Evolutionary conservation across 2,329 filamentous ascomycete genomes (phyloP), one percentile per base, ranked within the genome.

Genomic region (Bipolaris cookei): DNA sequence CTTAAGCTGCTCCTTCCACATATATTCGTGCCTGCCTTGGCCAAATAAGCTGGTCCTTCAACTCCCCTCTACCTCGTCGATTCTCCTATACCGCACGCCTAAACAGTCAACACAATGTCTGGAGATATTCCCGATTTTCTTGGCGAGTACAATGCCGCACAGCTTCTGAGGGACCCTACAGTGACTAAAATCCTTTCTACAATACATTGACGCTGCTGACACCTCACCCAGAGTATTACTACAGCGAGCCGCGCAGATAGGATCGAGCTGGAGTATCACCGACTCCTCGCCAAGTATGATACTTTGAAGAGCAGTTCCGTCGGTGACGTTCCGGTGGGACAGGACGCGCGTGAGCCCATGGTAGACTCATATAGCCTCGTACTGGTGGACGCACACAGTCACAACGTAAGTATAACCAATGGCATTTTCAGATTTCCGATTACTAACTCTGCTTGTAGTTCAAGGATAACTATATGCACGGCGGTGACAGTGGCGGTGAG

Each of bases 361-460:
- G 34, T 18, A 11, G 45, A 18, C 13, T 5, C 14, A 28, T 48
- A 48, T 25, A 18, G 20, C 2, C 45, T 48, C 6, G 34, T 48
- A 21, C 32, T 48, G 10, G 34, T 48, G 14, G 45, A 48, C 32
- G 45, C 45, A 37, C 45, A 48, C 10, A 48, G 45, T 16, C 45
- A 48, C 14, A 37, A 48, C 7, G 45, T 38, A 38, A 18, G 10
- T 14, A 8, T 10, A 18, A 5, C 13, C n/a, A 18, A 11, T 13
- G 4, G 10, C 32, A 14, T 18, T 13, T 4, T 10, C n/a, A n/a
- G 6, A 4, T 25, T 21, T 25, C 28, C 3, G 10, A 14, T 28
- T 38, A 18, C 45, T 48, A 3, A 48, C 21, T 11, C 5, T 3
- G 16, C 1, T 16, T 13, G 5, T 21, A 48, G 45, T 38, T 48